These are phyloP conservation scores for Punica granatum DNA, from an alignment of 345 rosid species.

Conservation along the genomic window DNA sequence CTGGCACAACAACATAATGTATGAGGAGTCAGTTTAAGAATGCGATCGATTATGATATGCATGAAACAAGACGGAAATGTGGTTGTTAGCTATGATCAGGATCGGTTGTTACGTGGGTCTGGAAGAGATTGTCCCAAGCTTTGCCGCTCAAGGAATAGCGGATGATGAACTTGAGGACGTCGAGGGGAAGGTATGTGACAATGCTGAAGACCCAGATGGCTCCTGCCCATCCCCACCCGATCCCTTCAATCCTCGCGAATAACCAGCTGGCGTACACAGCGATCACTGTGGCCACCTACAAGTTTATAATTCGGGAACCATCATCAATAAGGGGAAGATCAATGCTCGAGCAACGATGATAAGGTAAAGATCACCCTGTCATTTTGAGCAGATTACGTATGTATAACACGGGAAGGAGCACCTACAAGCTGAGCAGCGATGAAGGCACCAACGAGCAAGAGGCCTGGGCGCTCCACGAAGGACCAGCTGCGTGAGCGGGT, in stretches of 20 bases:
- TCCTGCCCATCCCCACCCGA: slow-evolving; percentile 89
- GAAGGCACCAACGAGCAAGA: slow-evolving; percentile 48
- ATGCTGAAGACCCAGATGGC: slow-evolving; percentile 58
- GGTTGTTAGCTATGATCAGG: not conserved
- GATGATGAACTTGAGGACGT: slow-evolving; percentile 60
- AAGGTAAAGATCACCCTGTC: too few relatives aligned
- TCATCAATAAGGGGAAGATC: not conserved
- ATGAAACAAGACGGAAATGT: too few relatives aligned
- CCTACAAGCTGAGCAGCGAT: slow-evolving; percentile 60
- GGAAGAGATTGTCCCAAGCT: slow-evolving; percentile 53
- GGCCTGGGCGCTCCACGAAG: slow-evolving; percentile 56
- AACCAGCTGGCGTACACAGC: slow-evolving; percentile 61
- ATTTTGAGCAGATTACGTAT: too few relatives aligned
- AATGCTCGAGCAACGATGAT: not conserved
- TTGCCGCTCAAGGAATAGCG: slow-evolving; percentile 50
- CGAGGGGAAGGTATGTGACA: slow-evolving; percentile 63
- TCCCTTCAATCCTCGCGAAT: slow-evolving; percentile 56
- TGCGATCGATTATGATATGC: too few relatives aligned
- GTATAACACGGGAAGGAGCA: not conserved
- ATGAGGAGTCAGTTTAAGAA: too few relatives aligned
- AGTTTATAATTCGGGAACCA: not conserved
- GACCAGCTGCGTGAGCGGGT: slow-evolving; percentile 85
- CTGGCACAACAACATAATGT: slow-evolving; percentile 23
- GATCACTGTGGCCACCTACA: slow-evolving; percentile 58
- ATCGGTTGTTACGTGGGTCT: slow-evolving; percentile 34